Base-by-base conservation (phyloP, 192 early-diverging fungal genomes). In the Endogone sp. region DNA sequence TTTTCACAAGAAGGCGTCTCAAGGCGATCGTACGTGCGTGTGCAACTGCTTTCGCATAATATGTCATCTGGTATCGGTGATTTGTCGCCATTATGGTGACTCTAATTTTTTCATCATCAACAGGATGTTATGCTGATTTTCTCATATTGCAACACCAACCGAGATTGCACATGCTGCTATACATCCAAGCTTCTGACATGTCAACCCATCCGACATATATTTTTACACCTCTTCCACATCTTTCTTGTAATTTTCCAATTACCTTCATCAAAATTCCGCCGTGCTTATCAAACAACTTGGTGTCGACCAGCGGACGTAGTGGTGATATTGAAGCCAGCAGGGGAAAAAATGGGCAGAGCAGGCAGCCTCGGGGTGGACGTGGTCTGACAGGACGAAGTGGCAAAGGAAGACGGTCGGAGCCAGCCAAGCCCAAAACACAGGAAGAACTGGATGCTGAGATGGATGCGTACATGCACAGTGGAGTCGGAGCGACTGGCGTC, bases 391-490 rank as follows among this genome's bases (percentile, higher is more conserved):
- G 55, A 61, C 27, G 65, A 49, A 70, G 66, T 66, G 61, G 11
- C 31, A 77, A 23, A 6, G 63, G 30, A 1, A 23, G 32, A 56
- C 57, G 57, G 3, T 11, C 24, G 20, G 62, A 64, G 10, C 37
- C 37, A 16, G 37, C 37, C 10, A 60, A 62, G 25, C 25, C 62
- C 27, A 72, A 71, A 61, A 80, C 65, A 24, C 81, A 69, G 20
- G 74, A 81, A 31, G 82, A 84, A 37, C 59, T 86, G 65, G 84
- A 86, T 73, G 73, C 71, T 29, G 83, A 86, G 65, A 82, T 86
- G 84, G 81, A 85, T 29, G 73, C 74, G n/a, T 86, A 86, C 54
- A 86, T 85, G 84, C 70, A 72, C 4, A 28, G 22, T 8, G 59
- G 37, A 49, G 16, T 49, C 16, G 37, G 37, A 49, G 37, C 9